These are phyloP conservation scores for Zymoseptoria brevis DNA, from an alignment of 2,329 filamentous ascomycete genomes.

Conservation along the genomic window DNA sequence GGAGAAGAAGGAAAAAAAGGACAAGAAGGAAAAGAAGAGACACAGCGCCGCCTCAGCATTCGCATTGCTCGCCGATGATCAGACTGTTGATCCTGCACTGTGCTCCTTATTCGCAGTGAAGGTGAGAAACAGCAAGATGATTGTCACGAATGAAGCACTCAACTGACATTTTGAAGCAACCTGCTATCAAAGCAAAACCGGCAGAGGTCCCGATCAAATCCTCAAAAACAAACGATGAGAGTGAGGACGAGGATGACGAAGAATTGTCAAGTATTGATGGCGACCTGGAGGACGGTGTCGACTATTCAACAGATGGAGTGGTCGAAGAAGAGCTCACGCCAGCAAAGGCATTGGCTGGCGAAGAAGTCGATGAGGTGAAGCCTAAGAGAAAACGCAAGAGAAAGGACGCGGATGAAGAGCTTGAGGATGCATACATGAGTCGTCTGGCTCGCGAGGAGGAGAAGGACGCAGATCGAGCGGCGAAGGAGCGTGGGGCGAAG, in stretches of 20 bases:
- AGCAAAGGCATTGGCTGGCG: conserved; percentile 15
- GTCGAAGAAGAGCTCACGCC: conserved; percentile 13
- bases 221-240: conserved; percentile 27
- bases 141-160: conserved; percentile 13
- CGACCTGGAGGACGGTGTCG: conserved; percentile 13
- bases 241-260: conserved; percentile 27
- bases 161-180: conserved; percentile 32
- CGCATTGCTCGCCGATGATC: conserved; percentile 28
- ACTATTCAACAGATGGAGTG: conserved; percentile 13
- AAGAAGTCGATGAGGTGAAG: conserved; percentile 22
- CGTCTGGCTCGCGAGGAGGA: conserved; percentile 48
- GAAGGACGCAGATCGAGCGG: conserved; percentile 21
- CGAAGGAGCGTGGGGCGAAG: conserved; percentile 25
- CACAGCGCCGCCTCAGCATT: conserved; percentile 8
- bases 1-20: conserved; percentile 6
- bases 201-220: conserved; percentile 22
- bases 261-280: conserved; percentile 11
- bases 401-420: conserved; percentile 48
- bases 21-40: conserved; percentile 8
- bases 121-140: conserved; percentile 28
- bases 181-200: conserved; percentile 19
- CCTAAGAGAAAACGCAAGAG: conserved; percentile 52
- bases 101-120: conserved; percentile 41
- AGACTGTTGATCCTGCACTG: conserved; percentile 36
- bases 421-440: conserved; percentile 63